Evolutionary conservation across 2,329 filamentous ascomycete species (phyloP).

Genomic region (Paraphoma chrysanthemicola): DNA sequence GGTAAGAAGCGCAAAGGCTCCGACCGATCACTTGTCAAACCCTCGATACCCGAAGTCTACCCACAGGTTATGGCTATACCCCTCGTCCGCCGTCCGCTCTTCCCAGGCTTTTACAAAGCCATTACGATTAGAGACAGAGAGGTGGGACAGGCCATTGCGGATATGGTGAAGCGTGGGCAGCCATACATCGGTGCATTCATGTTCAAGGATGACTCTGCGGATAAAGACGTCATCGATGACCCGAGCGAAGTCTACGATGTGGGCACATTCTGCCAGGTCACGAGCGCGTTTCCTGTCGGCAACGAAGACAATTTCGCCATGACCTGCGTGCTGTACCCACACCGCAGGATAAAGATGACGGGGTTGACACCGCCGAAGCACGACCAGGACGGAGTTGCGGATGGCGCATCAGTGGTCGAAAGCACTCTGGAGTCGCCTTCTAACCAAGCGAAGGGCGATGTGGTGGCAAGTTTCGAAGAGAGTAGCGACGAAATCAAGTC

Average conservation of each 20-base stretch:
- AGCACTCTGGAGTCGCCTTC: conserved; percentile 53
- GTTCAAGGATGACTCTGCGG: conserved; percentile 94
- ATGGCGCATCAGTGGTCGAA: conserved; percentile 40
- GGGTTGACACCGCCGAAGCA: conserved; percentile 74
- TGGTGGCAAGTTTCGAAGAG: conserved; percentile 97
- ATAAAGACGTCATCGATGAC: conserved; percentile 91
- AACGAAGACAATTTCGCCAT: conserved; percentile 79
- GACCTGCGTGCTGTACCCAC: conserved; percentile 94
- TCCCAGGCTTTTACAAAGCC: conserved; percentile 98
- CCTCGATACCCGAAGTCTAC: conserved; percentile 90
- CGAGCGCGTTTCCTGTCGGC: conserved; percentile 89
- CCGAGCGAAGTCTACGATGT: conserved; percentile 92
- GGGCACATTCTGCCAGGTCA: conserved; percentile 97
- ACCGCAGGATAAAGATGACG: conserved; percentile 90
- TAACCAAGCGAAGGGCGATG: conserved; percentile 71
- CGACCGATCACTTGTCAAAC: conserved; percentile 85
- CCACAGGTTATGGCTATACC: conserved; percentile 98
- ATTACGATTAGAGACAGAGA: conserved; percentile 95
- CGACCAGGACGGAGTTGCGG: conserved; percentile 30
- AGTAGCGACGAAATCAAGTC: conserved; percentile 65
- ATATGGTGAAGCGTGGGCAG: conserved; percentile 96
- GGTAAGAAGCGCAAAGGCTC: conserved; percentile 75
- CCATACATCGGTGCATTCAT: conserved; percentile 97
- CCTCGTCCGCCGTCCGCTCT: conserved; percentile 89
- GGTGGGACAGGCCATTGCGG: conserved; percentile 89